Conservation (phyloP, 306 rosid genomes). For the Ziziphus jujuba region DNA sequence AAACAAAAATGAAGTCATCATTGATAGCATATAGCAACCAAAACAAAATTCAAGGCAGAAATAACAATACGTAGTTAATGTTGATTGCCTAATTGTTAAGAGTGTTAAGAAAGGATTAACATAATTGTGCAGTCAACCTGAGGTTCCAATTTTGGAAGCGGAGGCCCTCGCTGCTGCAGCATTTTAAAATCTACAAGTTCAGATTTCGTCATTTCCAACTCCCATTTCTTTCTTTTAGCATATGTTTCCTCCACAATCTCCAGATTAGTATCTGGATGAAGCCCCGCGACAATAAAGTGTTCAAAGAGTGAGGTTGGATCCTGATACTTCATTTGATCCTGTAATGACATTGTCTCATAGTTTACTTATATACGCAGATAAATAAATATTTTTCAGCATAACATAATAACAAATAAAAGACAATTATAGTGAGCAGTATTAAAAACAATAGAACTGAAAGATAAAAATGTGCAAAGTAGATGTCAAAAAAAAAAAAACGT, state of each 20-base stretch:
- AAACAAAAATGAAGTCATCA: not conserved
- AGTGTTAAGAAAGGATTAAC: slow-evolving; percentile 13
- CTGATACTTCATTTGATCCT: slow-evolving; percentile 59
- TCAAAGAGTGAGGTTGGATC: slow-evolving; percentile 90
- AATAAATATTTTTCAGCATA: not conserved
- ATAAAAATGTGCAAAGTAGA: too few relatives aligned
- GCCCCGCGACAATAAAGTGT: slow-evolving; percentile 89
- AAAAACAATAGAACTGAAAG: too few relatives aligned
- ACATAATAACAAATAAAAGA: not conserved
- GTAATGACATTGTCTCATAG: slow-evolving; percentile 39
- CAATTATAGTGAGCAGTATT: not conserved
- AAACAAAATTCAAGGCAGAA: slow-evolving; percentile 2
- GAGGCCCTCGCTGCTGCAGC: slow-evolving; percentile 50
- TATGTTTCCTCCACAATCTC: slow-evolving; percentile 64
- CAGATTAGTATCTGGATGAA: slow-evolving; percentile 83
- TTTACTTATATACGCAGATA: slow-evolving; percentile 26
- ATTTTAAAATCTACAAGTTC: slow-evolving; percentile 43
- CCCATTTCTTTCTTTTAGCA: slow-evolving; percentile 73
- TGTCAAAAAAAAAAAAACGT: too few relatives aligned
- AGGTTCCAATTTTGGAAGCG: slow-evolving; percentile 72
- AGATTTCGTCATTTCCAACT: slow-evolving; percentile 48
- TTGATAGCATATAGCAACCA: not conserved
- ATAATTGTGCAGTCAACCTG: slow-evolving; percentile 58
- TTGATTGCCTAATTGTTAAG: not conserved
- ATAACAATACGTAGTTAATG: slow-evolving; percentile 3